Evolutionary conservation across 1,284 basidiomycete species (phyloP), one percentile per base, ranked within the genome.

Genomic region (Naganishia sp.): DNA sequence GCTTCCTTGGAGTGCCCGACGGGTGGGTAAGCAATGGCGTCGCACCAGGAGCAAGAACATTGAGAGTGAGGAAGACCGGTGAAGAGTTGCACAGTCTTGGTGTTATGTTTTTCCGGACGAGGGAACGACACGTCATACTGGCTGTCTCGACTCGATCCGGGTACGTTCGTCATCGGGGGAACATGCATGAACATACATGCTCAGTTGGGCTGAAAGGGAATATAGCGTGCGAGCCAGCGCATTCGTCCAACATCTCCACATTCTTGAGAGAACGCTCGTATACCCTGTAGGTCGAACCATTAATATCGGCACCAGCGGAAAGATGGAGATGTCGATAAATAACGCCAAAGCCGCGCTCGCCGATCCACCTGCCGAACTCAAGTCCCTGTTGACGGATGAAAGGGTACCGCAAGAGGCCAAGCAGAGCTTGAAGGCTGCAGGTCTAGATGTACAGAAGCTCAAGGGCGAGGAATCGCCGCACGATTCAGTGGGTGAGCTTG

Each of bases 301-400:
- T 7, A 31, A 31, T 10, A 3, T 7, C 50, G 18, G 54, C n/a
- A 33, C 10, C 50, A 16, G 7, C 50, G 10, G 23, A 36, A 54
- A 39, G 18, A 80, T 80, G 79, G 72, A 81, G 49, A 75, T 77
- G 61, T 73, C 74, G 10, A 70, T 75, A 39, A 52, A 70, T 4
- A 74, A 76, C 48, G 73, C 77, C 0, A 45, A 67, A 18, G 68
- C 73, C 6, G 73, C 76, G 9, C 65, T 78, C 31, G 65, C 68
- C 13, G 70, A 79, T 42, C 78, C 79, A 6, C 68, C 73, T 6
- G 63, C 72, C 2, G 74, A 75, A 48, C 70, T 78, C 16, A 70
- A 73, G 46, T 48, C 70, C 15, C 67, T 79, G 31, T 65, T 80
- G 60, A 63, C 68, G 54, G 72, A 75, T 57, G 69, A 72, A 5